phyloP scores from a whole-genome alignment of 331 rosid species.

The Telfairia occidentalis region DNA sequence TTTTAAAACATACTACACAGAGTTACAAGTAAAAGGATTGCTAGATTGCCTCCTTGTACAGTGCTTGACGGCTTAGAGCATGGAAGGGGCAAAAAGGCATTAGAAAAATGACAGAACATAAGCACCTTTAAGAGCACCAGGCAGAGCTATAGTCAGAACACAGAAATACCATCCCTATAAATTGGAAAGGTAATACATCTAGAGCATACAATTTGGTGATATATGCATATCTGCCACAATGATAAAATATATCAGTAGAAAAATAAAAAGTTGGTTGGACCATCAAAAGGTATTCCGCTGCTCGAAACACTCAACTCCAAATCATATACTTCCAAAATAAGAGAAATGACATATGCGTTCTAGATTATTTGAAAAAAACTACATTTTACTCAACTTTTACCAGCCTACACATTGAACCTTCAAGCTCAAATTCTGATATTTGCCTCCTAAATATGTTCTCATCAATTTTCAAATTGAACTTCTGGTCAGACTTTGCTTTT shows the following conservation, averaged over 20 bases:
- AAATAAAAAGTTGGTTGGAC: not conserved
- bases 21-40: not conserved
- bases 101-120: not conserved
- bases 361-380: not conserved
- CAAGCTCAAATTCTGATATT: not conserved
- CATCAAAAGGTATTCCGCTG: not conserved
- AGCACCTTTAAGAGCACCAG: not conserved
- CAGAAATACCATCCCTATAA: slow-evolving; percentile 8
- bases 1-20: not conserved
- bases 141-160: not conserved
- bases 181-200: not conserved
- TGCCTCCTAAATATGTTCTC: not conserved
- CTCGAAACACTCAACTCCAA: slow-evolving; percentile 6
- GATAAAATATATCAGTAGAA: slow-evolving; percentile 1
- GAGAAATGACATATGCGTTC: not conserved
- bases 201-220: not conserved
- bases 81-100: not conserved
- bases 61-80: not conserved
- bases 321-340: not conserved
- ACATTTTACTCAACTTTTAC: slow-evolving; percentile 3
- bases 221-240: slow-evolving; percentile 1
- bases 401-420: not conserved
- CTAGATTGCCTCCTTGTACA: not conserved
- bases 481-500: not conserved
- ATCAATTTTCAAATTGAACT: not conserved